Conservation (phyloP, 148 eudicot genomes). For the Rhododendron simsii region DNA sequence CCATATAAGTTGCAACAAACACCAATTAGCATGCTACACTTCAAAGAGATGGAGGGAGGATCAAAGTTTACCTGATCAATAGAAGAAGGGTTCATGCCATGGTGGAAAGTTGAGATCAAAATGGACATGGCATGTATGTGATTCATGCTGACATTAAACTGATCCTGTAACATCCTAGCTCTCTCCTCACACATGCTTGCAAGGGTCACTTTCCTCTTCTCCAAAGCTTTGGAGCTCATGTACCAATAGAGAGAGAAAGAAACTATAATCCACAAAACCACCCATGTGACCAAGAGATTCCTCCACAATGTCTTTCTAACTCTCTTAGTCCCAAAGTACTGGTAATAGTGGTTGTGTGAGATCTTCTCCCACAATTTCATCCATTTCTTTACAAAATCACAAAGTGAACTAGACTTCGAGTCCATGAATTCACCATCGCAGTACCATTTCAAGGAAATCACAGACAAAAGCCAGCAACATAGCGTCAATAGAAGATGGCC, state of each 20-base stretch:
- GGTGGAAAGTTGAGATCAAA: constrained; percentile 83
- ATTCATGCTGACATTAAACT: constrained; percentile 98
- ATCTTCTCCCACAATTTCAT: constrained; percentile 47
- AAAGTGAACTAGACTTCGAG: constrained; percentile 35
- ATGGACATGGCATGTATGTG: constrained; percentile 94
- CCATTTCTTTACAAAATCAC: constrained; percentile 43
- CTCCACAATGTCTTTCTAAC: constrained; percentile 58
- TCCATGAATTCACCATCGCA: constrained; percentile 58
- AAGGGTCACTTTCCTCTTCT: constrained; percentile 82
- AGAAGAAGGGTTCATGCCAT: constrained; percentile 78
- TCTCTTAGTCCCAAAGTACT: constrained; percentile 48
- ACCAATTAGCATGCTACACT: neutral
- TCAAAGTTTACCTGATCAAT: constrained; percentile 75
- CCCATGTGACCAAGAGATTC: constrained; percentile 58
- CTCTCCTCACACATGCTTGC: constrained; percentile 98
- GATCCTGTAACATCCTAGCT: constrained; percentile 97
- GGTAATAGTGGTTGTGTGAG: constrained; percentile 38
- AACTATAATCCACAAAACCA: constrained; percentile 41
- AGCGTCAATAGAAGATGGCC: constrained; percentile 58
- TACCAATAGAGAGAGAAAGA: constrained; percentile 48
- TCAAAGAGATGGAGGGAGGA: neutral
- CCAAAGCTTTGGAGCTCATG: constrained; percentile 55
- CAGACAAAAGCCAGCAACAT: constrained; percentile 63
- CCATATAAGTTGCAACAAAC: neutral
- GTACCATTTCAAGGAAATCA: constrained; percentile 68